These are phyloP conservation scores for Gracilaria caudata DNA, from an alignment of 23 red algal genomes.

Conservation along the genomic window DNA sequence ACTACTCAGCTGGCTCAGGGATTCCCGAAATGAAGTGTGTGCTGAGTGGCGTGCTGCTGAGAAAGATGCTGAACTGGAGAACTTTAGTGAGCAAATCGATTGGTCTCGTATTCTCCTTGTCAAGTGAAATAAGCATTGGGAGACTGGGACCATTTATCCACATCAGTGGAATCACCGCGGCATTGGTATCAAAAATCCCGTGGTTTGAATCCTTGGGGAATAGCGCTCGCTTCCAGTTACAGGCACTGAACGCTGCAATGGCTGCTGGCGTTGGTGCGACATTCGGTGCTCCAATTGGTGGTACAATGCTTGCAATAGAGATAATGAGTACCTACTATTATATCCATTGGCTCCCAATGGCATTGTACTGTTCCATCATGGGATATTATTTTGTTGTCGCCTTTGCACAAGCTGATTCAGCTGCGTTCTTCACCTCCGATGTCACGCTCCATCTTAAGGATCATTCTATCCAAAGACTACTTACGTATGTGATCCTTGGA, in stretches of 20 bases:
- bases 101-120: conserved; percentile 76
- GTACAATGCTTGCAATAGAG: conserved; percentile 83
- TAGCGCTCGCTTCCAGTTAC: conserved; percentile 51
- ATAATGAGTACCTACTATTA: conserved; percentile 76
- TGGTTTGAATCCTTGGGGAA: conserved; percentile 49
- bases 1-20: conserved; percentile 79
- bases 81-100: conserved; percentile 75
- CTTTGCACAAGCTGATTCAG: conserved; percentile 41
- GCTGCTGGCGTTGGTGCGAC: conserved; percentile 90
- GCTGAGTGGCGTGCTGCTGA: conserved; percentile 73
- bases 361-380: conserved; percentile 71
- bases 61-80: conserved; percentile 56
- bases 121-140: conserved; percentile 78
- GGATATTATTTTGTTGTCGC: conserved; percentile 61
- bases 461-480: conserved; percentile 33
- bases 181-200: conserved; percentile 43
- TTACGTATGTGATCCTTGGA: conserved; percentile 72
- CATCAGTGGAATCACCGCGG: conserved; percentile 63
- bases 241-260: conserved; percentile 71
- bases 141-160: conserved; percentile 88
- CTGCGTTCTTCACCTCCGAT: conserved; percentile 47
- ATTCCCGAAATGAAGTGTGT: conserved; percentile 95
- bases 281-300: conserved; percentile 84
- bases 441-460: conserved; percentile 55
- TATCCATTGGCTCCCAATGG: conserved; percentile 81